phyloP scores from a whole-genome alignment of 2,329 filamentous ascomycete species.

The Pyrenochaeta sp. region DNA sequence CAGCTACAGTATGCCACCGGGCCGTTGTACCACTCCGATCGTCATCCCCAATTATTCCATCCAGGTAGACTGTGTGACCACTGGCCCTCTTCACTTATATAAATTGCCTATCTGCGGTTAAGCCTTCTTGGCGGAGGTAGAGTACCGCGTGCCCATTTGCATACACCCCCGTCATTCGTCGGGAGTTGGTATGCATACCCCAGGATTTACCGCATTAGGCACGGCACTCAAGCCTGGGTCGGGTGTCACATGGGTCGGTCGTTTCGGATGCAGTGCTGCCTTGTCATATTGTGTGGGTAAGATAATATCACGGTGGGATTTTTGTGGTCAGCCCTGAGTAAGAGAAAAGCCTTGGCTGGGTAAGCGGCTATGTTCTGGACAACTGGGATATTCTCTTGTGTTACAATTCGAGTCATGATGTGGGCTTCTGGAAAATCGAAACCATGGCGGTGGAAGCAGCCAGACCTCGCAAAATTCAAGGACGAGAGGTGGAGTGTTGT shows the following conservation, averaged over 20 bases:
- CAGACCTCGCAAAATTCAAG: background rate
- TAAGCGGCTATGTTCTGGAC: conserved; percentile 1
- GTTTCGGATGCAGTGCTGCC: conserved; percentile 23
- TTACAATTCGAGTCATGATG: background rate
- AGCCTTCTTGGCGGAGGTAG: conserved; percentile 25
- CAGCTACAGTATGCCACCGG: conserved; percentile 13
- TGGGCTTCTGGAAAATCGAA: background rate
- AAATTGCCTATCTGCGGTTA: conserved; percentile 24
- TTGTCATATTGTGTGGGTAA: conserved; percentile 12
- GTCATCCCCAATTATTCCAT: conserved; percentile 14
- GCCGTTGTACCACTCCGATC: conserved; percentile 17
- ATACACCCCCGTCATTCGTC: conserved; percentile 20
- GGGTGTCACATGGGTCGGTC: conserved; percentile 25
- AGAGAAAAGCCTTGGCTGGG: background rate
- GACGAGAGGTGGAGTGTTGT: background rate
- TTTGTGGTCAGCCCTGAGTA: background rate
- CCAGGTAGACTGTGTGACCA: conserved; percentile 13
- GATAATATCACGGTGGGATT: background rate
- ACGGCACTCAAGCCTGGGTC: conserved; percentile 20
- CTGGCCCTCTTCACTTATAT: conserved; percentile 26
- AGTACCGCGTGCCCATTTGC: conserved; percentile 19
- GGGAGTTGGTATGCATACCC: conserved; percentile 14
- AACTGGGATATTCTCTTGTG: background rate
- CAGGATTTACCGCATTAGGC: conserved; percentile 26
- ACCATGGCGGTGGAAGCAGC: background rate